Base-by-base conservation (phyloP, 257 asterid genomes). In the Anisodus acutangulus region DNA sequence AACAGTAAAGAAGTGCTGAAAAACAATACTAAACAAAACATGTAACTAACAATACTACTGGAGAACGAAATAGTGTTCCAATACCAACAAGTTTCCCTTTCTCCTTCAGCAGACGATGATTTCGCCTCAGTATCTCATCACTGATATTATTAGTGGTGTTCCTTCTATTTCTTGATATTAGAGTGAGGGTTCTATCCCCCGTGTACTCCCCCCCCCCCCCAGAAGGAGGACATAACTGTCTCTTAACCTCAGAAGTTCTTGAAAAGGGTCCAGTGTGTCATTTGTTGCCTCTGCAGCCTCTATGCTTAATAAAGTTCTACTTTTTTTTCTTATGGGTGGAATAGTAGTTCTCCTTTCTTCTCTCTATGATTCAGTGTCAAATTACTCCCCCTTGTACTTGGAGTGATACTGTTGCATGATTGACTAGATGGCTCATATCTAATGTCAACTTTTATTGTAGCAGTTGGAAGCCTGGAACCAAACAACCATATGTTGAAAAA, bases 71-170 rank as follows among this genome's bases (percentile, higher is more conserved):
- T 22, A 22, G 26, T 22, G 26, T 22, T 22, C 26, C 26, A 22
- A 22, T 22, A 22, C 69, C 69, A 62, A 62, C 37, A 62, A 62
- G 69, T 62, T 62, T 62, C 15, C 69, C 69, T 39, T 22, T 62
- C 39, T 19, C 69, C 69, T 22, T 63, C 69, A 63, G 69, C 69
- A 63, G 69, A 63, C 69, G 11, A 63, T 26, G 69, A 10, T 63
- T 63, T 63, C 39, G 41, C 69, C 69, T 63, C 69, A 22, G 69
- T 63, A 15, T 63, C 69, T 63, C 41, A 63, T 63, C 69, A 22
- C 69, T 63, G 15, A 63, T 63, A 22, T 63, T 63, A 13, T 63
- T 41, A 41, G 45, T 22, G 26, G 26, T 41, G 5, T 41, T 41
- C 45, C 45, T 41, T 41, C 45, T 41, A 41, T 41, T 41, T 41